These are phyloP conservation scores for Ascosphaera aggregata DNA, from an alignment of 2,329 filamentous ascomycete genomes.

Conservation along the genomic window DNA sequence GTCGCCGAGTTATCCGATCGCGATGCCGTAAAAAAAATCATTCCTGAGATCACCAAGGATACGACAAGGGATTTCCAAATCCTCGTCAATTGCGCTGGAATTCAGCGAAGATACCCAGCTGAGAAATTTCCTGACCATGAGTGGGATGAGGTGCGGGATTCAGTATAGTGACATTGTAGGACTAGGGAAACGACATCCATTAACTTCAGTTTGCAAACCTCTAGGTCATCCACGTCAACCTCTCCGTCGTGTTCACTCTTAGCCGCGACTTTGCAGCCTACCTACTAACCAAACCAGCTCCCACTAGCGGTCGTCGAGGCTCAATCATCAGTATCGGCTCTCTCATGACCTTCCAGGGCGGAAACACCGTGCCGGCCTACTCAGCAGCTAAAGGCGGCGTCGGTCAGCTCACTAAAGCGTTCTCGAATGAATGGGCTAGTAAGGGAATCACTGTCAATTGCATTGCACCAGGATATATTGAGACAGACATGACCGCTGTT, in stretches of 20 bases:
- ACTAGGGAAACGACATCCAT: background rate
- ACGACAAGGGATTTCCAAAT: conserved; percentile 39
- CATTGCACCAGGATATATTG: conserved; percentile 69
- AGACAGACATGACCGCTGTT: conserved; percentile 42
- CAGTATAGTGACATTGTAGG: background rate
- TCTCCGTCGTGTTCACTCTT: conserved; percentile 57
- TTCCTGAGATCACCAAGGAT: conserved; percentile 16
- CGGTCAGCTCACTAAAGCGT: conserved; percentile 59
- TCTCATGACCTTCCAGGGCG: conserved; percentile 65
- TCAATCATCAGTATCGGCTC: conserved; percentile 64
- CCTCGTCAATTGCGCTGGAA: conserved; percentile 68
- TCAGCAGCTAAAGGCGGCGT: conserved; percentile 70
- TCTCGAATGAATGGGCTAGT: conserved; percentile 70
- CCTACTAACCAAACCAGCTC: conserved; percentile 30
- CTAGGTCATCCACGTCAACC: conserved; percentile 64
- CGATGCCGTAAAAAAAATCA: conserved; percentile 17
- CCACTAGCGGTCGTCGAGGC: conserved; percentile 32
- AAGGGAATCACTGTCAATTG: conserved; percentile 67
- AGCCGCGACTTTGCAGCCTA: conserved; percentile 56
- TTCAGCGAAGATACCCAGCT: conserved; percentile 56
- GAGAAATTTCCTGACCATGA: conserved; percentile 53
- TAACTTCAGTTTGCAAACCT: background rate
- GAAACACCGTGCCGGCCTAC: conserved; percentile 72
- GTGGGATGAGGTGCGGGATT: conserved; percentile 33
- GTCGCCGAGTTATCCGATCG: conserved; percentile 21